These are phyloP conservation scores for Pythium sp. DNA, from an alignment of 352 stramenopile species.

Conservation along the genomic window DNA sequence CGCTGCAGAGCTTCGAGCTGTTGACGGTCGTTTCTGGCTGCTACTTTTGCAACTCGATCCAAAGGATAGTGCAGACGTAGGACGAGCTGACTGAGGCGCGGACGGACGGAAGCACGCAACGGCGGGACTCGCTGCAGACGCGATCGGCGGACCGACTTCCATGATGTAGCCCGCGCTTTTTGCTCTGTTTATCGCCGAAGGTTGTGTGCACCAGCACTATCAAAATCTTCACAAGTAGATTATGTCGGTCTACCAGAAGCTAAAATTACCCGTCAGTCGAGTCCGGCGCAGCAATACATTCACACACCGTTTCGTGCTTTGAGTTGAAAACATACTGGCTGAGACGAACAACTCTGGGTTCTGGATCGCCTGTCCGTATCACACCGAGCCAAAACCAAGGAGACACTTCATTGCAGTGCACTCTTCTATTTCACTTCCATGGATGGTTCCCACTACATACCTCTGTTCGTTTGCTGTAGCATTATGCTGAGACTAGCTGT, in stretches of 20 bases:
- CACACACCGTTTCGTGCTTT: too few relatives aligned
- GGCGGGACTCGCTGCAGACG: neutral
- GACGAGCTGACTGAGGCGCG: neutral
- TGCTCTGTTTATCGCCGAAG: neutral
- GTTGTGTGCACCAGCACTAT: neutral
- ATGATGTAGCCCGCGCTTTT: neutral
- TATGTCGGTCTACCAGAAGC: neutral
- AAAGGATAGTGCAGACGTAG: neutral
- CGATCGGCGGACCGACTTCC: conserved; percentile 12
- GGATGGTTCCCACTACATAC: neutral
- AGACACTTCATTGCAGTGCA: neutral
- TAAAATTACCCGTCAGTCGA: neutral
- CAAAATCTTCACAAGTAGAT: neutral
- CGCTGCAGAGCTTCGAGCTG: neutral
- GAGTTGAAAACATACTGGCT: too few relatives aligned
- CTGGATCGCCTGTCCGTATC: neutral
- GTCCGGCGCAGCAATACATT: neutral
- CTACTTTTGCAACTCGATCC: neutral
- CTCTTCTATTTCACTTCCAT: neutral
- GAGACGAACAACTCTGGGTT: neutral
- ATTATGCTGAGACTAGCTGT: neutral
- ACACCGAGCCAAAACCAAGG: neutral
- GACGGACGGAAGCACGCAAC: neutral
- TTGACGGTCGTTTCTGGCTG: neutral
- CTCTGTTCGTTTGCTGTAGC: neutral